These are phyloP conservation scores for Periconia digitata DNA, from an alignment of 2,329 filamentous ascomycete genomes.

Conservation along the genomic window DNA sequence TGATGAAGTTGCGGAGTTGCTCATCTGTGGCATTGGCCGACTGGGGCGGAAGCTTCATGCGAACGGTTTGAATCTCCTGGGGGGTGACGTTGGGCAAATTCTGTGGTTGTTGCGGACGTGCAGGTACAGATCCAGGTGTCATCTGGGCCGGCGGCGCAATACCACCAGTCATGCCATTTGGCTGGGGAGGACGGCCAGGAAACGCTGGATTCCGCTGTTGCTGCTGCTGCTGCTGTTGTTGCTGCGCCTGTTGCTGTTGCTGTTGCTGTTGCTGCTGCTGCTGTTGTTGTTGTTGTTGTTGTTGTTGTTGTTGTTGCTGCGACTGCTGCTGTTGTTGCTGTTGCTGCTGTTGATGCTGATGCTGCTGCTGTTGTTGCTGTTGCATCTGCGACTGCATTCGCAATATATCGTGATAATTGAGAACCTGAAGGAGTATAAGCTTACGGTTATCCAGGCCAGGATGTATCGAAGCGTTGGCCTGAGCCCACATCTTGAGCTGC, in stretches of 20 bases:
- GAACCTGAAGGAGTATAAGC: conserved; percentile 40
- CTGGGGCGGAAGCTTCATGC: conserved; percentile 32
- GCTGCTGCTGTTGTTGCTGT: conserved; percentile 49
- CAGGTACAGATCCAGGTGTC: conserved; percentile 31
- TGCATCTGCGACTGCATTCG: conserved; percentile 43
- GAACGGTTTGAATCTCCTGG: conserved; percentile 45
- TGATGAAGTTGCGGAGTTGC: conserved; percentile 28
- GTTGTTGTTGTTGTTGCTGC: conserved; percentile 46
- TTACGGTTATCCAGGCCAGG: conserved; percentile 29
- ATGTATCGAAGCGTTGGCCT: conserved; percentile 44
- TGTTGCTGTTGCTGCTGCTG: conserved; percentile 46
- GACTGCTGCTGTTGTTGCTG: conserved; percentile 27
- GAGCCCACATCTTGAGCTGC: conserved; percentile 58
- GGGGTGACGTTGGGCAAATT: conserved; percentile 37
- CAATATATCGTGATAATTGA: conserved; percentile 49
- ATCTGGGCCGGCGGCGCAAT: conserved; percentile 46
- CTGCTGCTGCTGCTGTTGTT: conserved; percentile 7
- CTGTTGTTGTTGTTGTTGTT: conserved; percentile 49
- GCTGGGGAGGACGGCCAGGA: conserved; percentile 21
- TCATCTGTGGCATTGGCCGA: conserved; percentile 32
- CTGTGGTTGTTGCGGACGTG: conserved; percentile 28
- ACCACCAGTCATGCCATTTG: conserved; percentile 17
- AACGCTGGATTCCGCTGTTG: conserved; percentile 18
- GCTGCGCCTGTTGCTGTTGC: conserved; percentile 10
- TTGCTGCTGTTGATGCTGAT: conserved; percentile 48